These are phyloP conservation scores for Coleophoma eucalyptorum DNA, from an alignment of 2,329 filamentous ascomycete genomes.

Conservation along the genomic window DNA sequence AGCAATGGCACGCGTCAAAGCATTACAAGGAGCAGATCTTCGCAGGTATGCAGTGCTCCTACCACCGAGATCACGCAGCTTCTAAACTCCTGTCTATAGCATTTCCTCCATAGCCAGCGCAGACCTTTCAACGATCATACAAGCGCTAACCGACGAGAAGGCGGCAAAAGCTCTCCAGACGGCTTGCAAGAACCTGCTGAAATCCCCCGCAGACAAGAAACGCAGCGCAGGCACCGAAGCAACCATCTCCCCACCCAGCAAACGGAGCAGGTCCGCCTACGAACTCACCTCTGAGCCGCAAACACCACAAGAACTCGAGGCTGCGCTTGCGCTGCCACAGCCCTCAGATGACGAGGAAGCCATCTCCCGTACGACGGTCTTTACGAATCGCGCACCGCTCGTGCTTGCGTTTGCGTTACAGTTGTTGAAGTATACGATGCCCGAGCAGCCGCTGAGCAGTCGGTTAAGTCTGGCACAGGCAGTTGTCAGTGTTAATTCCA, in stretches of 20 bases:
- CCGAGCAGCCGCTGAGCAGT: constrained; percentile 80
- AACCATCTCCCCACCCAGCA: constrained; percentile 13
- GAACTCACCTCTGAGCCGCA: constrained; percentile 19
- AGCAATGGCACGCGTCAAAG: constrained; percentile 55
- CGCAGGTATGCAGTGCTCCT: constrained; percentile 40
- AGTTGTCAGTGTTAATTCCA: constrained; percentile 77
- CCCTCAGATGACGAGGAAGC: constrained; percentile 52
- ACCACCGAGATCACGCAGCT: constrained; percentile 3
- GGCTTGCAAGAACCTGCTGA: constrained; percentile 20
- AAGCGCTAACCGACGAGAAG: constrained; percentile 24
- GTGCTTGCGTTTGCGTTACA: constrained; percentile 77
- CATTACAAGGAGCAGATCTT: constrained; percentile 50
- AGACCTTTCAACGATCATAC: constrained; percentile 15
- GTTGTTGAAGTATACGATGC: constrained; percentile 76
- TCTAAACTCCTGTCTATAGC: constrained; percentile 13
- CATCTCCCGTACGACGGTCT: constrained; percentile 53
- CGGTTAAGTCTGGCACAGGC: constrained; percentile 79
- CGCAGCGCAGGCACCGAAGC: constrained; percentile 10
- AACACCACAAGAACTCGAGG: constrained; percentile 56
- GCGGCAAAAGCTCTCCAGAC: constrained; percentile 24
- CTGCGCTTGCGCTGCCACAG: constrained; percentile 53
- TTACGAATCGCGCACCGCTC: constrained; percentile 78
- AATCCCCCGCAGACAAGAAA: constrained; percentile 15
- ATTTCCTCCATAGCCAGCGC: constrained; percentile 23
- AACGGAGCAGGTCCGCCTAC: constrained; percentile 23